phyloP scores from a whole-genome alignment of 2,329 filamentous ascomycete genomes.

The Aspergillus puulaauensis region DNA sequence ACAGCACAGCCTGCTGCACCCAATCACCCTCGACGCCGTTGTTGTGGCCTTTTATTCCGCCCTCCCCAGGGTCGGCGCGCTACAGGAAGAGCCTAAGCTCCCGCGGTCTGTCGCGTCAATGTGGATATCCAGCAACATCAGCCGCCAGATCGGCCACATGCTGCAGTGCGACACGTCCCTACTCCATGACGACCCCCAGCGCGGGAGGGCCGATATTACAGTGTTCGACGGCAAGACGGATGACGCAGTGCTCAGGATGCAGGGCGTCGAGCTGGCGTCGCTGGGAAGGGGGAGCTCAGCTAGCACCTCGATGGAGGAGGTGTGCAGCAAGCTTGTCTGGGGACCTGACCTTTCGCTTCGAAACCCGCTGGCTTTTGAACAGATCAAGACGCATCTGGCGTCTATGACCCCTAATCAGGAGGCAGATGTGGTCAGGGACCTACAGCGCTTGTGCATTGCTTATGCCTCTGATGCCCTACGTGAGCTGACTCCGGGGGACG shows the following conservation, averaged over 20 bases:
- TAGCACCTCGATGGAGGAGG: no score
- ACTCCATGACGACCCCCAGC: not conserved
- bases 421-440: no score
- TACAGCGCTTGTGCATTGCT: no score
- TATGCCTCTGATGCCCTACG: no score
- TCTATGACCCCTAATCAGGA: no score
- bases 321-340: no score
- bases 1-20: not conserved
- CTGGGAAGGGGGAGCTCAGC: no score
- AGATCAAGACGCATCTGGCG: not conserved
- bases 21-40: not conserved
- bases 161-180: not conserved
- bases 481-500: no score
- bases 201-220: not conserved
- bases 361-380: not conserved
- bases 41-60: not conserved
- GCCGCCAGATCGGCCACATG: not conserved
- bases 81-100: not conserved
- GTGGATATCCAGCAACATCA: not conserved
- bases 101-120: not conserved
- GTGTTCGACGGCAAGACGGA: not conserved
- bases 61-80: not conserved
- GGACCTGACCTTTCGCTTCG: not conserved
- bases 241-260: not conserved
- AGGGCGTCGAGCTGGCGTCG: not conserved